Percentiles rank a stretch among this genome's conserved stretches.
These are phyloP conservation scores for Aspergillus alliaceus DNA, from an alignment of 2,329 filamentous ascomycete species.

Conservation along the genomic window DNA sequence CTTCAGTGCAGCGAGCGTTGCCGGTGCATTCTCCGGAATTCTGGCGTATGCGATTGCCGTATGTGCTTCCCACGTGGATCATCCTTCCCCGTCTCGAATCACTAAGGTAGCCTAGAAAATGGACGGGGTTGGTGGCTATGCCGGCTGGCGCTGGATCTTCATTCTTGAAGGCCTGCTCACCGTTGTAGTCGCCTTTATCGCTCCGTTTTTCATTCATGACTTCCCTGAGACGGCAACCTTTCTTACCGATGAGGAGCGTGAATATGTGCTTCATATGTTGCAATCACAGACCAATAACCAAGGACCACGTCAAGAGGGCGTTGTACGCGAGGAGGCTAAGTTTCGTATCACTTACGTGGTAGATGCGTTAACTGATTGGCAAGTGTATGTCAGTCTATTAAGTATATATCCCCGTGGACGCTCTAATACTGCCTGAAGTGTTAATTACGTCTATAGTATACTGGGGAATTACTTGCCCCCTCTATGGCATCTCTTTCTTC, in stretches of 20 bases:
- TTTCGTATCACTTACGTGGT: conserved; percentile 42
- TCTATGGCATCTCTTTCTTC: conserved; percentile 44
- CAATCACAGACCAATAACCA: conserved; percentile 38
- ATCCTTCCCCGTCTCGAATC: no score
- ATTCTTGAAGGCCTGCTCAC: conserved; percentile 52
- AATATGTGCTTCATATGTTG: conserved; percentile 39
- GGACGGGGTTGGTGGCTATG: conserved; percentile 49
- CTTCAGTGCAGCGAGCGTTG: conserved; percentile 50
- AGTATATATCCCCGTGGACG: no score
- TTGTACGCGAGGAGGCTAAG: conserved; percentile 24
- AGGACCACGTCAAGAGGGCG: no score
- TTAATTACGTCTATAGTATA: no score
- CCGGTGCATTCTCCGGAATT: conserved; percentile 54
- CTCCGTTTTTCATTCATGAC: conserved; percentile 49
- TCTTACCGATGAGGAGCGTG: conserved; percentile 41
- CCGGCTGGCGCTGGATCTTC: conserved; percentile 54
- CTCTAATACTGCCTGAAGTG: no score
- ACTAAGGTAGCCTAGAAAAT: conserved; percentile 38
- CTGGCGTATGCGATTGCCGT: conserved; percentile 52
- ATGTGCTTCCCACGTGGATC: conserved; percentile 27
- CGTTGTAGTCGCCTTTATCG: conserved; percentile 41
- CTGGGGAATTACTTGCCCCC: conserved; percentile 43
- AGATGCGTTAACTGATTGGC: conserved; percentile 43
- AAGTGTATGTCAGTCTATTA: conserved; percentile 37
- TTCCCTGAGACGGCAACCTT: conserved; percentile 47